Conservation (phyloP, 768 basidiomycete genomes). For the Russula foetens region DNA sequence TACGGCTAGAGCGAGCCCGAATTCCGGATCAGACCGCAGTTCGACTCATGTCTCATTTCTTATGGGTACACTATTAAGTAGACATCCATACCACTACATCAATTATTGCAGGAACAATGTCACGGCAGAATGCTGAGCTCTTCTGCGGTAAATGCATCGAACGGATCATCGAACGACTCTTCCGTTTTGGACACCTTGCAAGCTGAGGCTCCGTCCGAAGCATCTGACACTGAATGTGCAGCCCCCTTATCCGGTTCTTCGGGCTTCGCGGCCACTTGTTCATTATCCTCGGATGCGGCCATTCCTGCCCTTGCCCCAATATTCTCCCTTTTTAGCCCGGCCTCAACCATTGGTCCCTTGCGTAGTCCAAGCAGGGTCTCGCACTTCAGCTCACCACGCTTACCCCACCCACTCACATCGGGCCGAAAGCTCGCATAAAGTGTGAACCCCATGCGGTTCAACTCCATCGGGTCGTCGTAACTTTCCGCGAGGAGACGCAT, state of each 20-base stretch:
- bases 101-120: neutral
- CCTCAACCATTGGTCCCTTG: slow-evolving; percentile 2
- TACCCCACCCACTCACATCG: slow-evolving; percentile 74
- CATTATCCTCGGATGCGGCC: neutral
- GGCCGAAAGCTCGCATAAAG: slow-evolving; percentile 89
- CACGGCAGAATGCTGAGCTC: slow-evolving; percentile 16
- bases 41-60: slow-evolving; percentile 1
- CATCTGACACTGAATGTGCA: neutral
- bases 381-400: slow-evolving; percentile 66
- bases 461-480: slow-evolving; percentile 42
- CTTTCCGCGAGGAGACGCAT: slow-evolving; percentile 59
- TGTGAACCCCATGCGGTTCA: slow-evolving; percentile 61
- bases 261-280: neutral
- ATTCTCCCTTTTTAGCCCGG: neutral
- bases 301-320: neutral
- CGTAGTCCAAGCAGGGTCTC: slow-evolving; percentile 56
- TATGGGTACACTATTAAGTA: slow-evolving; percentile 19
- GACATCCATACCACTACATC: slow-evolving; percentile 1
- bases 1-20: neutral
- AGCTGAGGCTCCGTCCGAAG: neutral
- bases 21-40: neutral
- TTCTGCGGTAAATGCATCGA: slow-evolving; percentile 37
- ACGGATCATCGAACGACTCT: slow-evolving; percentile 34
- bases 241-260: neutral
- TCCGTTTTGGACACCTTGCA: neutral